Evolutionary conservation across 495 filamentous ascomycete genomes (phyloP).

Genomic region (Xylaria intraflava): DNA sequence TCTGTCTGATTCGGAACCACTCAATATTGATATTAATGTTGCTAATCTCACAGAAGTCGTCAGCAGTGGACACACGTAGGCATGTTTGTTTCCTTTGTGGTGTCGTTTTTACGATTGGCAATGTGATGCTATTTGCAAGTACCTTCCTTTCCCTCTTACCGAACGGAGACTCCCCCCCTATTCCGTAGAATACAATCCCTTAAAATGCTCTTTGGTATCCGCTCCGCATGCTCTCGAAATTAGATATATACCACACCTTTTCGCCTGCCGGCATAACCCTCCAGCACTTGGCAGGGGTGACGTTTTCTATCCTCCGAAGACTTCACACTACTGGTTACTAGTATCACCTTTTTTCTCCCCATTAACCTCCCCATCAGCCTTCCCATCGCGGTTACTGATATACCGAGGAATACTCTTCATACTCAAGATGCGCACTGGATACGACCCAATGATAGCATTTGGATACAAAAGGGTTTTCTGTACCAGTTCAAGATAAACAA

Average conservation of each 20-base stretch:
- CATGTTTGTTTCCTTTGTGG: too few relatives aligned
- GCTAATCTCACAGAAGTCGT: too few relatives aligned
- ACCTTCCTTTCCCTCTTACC: background rate
- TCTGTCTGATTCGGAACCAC: too few relatives aligned
- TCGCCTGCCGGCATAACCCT: background rate
- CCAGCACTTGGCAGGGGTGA: background rate
- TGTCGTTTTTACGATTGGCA: background rate
- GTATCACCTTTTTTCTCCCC: background rate
- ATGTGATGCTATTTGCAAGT: background rate
- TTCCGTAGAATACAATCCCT: background rate
- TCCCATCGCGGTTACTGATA: background rate
- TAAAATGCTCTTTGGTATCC: slow-evolving; percentile 2
- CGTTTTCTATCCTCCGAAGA: background rate
- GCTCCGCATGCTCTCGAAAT: background rate
- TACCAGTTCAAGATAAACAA: background rate
- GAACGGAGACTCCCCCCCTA: background rate
- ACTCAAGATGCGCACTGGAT: slow-evolving; percentile 1
- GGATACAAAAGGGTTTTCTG: background rate
- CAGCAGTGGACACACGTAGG: too few relatives aligned
- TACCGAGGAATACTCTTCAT: background rate
- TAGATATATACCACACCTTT: background rate
- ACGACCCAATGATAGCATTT: background rate
- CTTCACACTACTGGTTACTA: background rate
- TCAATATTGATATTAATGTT: too few relatives aligned
- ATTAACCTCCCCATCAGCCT: background rate